Percentiles rank a stretch among this genome's conserved stretches.
phyloP scores from a whole-genome alignment of 352 stramenopile genomes.

The Globisporangium perplexum region DNA sequence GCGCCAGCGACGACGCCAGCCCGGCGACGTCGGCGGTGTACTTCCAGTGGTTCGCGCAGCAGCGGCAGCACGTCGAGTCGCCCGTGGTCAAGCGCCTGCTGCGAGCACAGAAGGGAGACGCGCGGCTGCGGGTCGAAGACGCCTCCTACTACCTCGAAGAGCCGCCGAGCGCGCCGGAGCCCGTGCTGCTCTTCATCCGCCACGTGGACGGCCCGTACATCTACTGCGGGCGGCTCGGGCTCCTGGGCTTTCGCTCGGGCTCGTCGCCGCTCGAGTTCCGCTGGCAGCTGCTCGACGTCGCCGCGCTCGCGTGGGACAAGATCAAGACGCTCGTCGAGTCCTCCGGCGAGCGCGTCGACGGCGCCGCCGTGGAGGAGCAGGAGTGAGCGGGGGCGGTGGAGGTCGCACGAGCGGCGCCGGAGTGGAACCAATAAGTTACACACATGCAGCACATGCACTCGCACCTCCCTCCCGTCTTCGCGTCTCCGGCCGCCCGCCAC shows the following conservation, averaged over 20 bases:
- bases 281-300: constrained; percentile 54
- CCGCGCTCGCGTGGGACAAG: constrained; percentile 19
- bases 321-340: constrained; percentile 23
- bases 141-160: constrained; percentile 16
- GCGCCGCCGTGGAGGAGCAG: constrained; percentile 3
- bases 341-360: constrained; percentile 3
- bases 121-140: constrained; percentile 23
- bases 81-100: constrained; percentile 27
- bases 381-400: background rate
- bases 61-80: constrained; percentile 20
- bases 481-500: no score
- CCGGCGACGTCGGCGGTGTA: constrained; percentile 15
- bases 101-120: constrained; percentile 21
- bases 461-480: background rate
- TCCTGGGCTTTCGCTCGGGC: constrained; percentile 26
- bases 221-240: constrained; percentile 56
- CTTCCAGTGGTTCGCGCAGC: constrained; percentile 58
- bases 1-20: background rate
- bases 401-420: background rate
- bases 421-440: constrained; percentile 2
- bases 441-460: background rate
- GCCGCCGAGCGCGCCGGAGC: constrained; percentile 5
- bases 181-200: constrained; percentile 48
- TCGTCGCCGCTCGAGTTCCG: constrained; percentile 51
- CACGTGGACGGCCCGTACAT: constrained; percentile 54